Base-by-base conservation (phyloP, 306 rosid genomes). In the Alnus glutinosa region DNA sequence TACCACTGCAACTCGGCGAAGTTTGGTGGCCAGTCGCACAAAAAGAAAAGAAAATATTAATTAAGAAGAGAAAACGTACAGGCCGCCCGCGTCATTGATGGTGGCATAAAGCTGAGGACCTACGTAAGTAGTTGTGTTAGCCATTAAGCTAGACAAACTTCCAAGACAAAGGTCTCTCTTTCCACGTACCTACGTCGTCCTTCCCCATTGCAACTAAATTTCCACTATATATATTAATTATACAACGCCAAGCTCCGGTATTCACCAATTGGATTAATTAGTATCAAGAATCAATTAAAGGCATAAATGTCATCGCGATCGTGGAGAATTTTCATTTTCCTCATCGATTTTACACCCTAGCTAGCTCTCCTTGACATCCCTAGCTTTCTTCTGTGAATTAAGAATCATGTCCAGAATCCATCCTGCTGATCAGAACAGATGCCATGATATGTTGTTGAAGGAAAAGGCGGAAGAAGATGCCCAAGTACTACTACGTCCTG, bases 361-460 rank as follows among this genome's bases (percentile, higher is more conserved):
- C 28, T 23, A 23, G 28, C 28, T 23, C 28, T 23, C 28, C 28
- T 23, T 23, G 28, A 23, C 28, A 23, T 23, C 28, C 28, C 28
- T 23, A 23, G 28, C 28, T 23, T 34, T 34, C 37, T 34, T 34
- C 37, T 23, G 28, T 23, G 5, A 42, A 42, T 42, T 42, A 42
- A 34, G 10, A 61, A 50, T 64, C 71, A 84, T 81, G 78, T 84
- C 78, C 19, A 83, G 75, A 73, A 76, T 83, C 36, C 81, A 83
- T 76, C 87, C 87, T 7, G 68, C 75, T 2, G 49, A 76, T 32
- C 37, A 34, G 37, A 34, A 62, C 28, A 23, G 28, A 23, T 23
- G 28, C 28, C 28, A 23, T 23, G 28, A 23, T 23, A 23, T 1
- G 34, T 46, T 61, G 66, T 47, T 73, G 69, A 50, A 81, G 55